phyloP scores from a whole-genome alignment of 2,329 filamentous ascomycete genomes.

The Hysterium pulicare region DNA sequence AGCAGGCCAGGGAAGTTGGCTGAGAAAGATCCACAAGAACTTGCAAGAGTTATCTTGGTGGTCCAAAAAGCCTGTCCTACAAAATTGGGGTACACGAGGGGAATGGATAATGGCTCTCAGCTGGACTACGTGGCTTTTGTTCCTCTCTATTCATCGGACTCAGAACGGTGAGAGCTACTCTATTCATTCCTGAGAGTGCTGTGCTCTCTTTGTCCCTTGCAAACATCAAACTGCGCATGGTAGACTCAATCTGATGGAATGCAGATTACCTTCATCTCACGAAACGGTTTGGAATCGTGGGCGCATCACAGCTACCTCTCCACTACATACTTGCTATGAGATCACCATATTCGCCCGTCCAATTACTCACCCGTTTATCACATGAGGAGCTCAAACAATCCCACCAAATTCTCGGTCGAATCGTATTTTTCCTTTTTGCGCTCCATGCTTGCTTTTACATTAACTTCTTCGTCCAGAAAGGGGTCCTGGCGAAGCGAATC shows the following conservation, averaged over 20 bases:
- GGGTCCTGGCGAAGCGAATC: constrained; percentile 52
- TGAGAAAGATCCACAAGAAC: constrained; percentile 17
- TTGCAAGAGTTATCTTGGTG: constrained; percentile 39
- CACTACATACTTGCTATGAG: constrained; percentile 57
- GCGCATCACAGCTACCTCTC: constrained; percentile 56
- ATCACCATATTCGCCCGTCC: constrained; percentile 50
- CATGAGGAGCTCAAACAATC: constrained; percentile 55
- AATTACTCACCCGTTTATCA: constrained; percentile 50
- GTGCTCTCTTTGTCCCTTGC: too few species aligned
- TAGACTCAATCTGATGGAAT: background rate
- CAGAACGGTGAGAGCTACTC: constrained; percentile 48
- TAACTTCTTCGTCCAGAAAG: constrained; percentile 53
- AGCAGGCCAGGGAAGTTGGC: constrained; percentile 21
- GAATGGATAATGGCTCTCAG: constrained; percentile 47
- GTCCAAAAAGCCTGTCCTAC: constrained; percentile 43
- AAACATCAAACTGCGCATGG: too few species aligned
- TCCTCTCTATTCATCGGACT: constrained; percentile 50
- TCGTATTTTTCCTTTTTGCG: constrained; percentile 50
- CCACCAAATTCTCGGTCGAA: constrained; percentile 57
- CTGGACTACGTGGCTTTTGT: constrained; percentile 54
- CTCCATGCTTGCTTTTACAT: constrained; percentile 55
- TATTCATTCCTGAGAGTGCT: background rate
- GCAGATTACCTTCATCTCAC: constrained; percentile 62
- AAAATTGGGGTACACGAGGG: constrained; percentile 49
- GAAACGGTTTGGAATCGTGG: constrained; percentile 59